Base-by-base conservation (phyloP, 805 yeast genomes). In the Myxozyma neotropica region DNA sequence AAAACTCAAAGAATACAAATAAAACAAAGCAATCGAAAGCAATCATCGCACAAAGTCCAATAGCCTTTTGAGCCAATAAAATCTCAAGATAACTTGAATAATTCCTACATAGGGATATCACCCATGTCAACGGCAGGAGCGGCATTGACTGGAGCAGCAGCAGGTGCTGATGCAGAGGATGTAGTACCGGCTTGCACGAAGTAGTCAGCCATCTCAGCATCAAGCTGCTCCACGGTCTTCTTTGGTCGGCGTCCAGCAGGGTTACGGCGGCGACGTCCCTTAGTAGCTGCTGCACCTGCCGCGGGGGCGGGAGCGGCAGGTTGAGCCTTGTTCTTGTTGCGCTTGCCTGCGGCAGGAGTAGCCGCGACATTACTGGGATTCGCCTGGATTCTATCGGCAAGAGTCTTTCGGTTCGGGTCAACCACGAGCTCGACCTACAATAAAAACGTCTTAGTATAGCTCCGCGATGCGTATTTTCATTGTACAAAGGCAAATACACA, bases 191-290 rank as follows among this genome's bases (percentile, higher is more conserved):
- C 63, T 23, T 65, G 68, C 42, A 69, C 72, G 65, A 93, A 92
- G 78, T 93, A 93, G 73, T 92, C 98, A 64, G 91, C 88, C 99
- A 94, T 93, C 79, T 93, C 98, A 73, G 92, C 96, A 77, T 94
- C 99, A 72, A 93, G 84, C 77, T 94, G 93, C 74, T 89, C 98
- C 65, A 88, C 80, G 54, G 96, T 85, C 82, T 91, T 91, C 77
- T 81, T 80, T 61, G 79, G 80, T 60, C 81, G 79, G 67, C 72
- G 59, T 38, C n/a, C 31, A 17, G 47, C 6, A 4, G 26, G 47
- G 2, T 19, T 26, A 29, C 31, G n/a, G 12, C 36, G 39, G 64
- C 61, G 65, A 70, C 57, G 62, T 19, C 68, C 65, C 63, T 70
- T 68, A 65, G 69, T 70, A 61, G 72, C 71, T 55, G 54, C 48